These are phyloP conservation scores for Agroathelia rolfsii DNA, from an alignment of 1,284 basidiomycete genomes.

Conservation along the genomic window DNA sequence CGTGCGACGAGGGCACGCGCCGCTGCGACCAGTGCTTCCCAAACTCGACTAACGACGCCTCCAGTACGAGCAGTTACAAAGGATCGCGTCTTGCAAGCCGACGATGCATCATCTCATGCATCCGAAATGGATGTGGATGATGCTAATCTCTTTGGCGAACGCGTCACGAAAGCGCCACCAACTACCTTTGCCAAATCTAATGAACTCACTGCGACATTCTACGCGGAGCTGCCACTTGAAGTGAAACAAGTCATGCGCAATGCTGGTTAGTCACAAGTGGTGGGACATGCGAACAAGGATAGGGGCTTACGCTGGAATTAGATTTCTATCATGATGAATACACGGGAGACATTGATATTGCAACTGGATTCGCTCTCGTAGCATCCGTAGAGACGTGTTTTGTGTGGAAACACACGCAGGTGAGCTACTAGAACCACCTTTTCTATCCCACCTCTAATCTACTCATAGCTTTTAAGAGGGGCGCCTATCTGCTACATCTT, in stretches of 20 bases:
- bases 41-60: slow-evolving; percentile 24
- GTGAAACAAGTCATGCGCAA: slow-evolving; percentile 60
- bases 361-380: slow-evolving; percentile 65
- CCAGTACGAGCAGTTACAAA: slow-evolving; percentile 14
- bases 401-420: slow-evolving; percentile 73
- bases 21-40: slow-evolving; percentile 29
- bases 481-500: slow-evolving; percentile 79
- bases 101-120: slow-evolving; percentile 29
- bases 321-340: slow-evolving; percentile 62
- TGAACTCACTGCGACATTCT: slow-evolving; percentile 58
- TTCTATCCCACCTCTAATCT: slow-evolving; percentile 4
- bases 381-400: slow-evolving; percentile 66
- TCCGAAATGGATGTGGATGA: slow-evolving; percentile 64
- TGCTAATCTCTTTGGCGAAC: slow-evolving; percentile 25
- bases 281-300: background rate
- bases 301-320: slow-evolving; percentile 22
- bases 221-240: slow-evolving; percentile 62
- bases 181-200: slow-evolving; percentile 61
- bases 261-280: slow-evolving; percentile 56
- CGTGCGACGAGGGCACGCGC: slow-evolving; percentile 30
- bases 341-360: slow-evolving; percentile 57
- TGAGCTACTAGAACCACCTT: slow-evolving; percentile 18
- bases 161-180: slow-evolving; percentile 24
- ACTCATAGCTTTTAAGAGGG: slow-evolving; percentile 27
- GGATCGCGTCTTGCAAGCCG: slow-evolving; percentile 26